Evolutionary conservation across 192 early-diverging fungal species (phyloP), one percentile per base, ranked within the genome.

Genomic region (Chytriomyces confervae): DNA sequence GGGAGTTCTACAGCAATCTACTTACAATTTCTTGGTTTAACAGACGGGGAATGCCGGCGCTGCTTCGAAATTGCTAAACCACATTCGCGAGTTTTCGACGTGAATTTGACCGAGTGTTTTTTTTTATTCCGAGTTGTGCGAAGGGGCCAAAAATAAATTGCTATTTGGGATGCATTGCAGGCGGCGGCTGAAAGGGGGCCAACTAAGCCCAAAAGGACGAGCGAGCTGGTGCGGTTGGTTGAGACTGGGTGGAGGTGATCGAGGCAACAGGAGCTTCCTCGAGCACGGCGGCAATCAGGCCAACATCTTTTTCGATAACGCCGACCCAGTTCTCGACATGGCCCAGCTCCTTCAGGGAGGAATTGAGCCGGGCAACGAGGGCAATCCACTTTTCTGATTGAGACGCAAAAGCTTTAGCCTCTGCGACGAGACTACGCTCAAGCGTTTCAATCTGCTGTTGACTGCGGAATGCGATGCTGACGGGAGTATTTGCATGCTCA

Each of bases 271-370:
- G 16, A 20, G 20, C 53, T 2, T 57, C 53, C 2, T 27, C 63
- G 11, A 65, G 20, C 1, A 74, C 72, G 2, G n/a, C 46, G 3
- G 50, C 72, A 1, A 74, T 61, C 16, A 62, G 36, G 2, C 8
- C 27, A 91, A 95, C 92, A 77, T 97, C 95, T 72, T 85, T 82
- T 49, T 95, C 94, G 45, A 97, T 94, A 18, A 92, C 91, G 29
- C 89, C 81, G 0, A 92, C 92, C 95, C 95, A 97, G 78, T 93
- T 93, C 60, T 92, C 85, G 20, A 95, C 92, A 77, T 95, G 93
- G 23, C 95, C 95, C 13, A 97, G 85, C 76, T 97, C 93, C 90
- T 97, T 97, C 7, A 95, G 82, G 23, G 94, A 85, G 0, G 81
- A 83, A 76, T 91, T 94, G 75, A 95, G 93, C 70, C 91, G 85